Evolutionary conservation across 352 stramenopile species (phyloP), one percentile per base, ranked within the genome.

Genomic region (Pythium insidiosum): DNA sequence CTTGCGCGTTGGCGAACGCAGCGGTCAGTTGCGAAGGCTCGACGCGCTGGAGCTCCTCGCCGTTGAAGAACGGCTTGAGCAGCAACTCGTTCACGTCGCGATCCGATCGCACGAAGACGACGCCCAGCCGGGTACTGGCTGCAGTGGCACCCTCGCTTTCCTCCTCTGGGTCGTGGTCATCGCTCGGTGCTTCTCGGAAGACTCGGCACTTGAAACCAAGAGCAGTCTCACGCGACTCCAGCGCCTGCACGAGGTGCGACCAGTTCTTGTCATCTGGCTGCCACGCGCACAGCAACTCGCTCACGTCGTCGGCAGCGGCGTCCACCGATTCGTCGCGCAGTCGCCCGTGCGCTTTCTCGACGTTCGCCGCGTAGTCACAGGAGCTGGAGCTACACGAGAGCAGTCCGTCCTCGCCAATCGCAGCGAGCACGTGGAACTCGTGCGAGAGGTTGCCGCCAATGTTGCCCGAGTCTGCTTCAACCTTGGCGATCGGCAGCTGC

Each of bases 401-500:
- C 48, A 95, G 63, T 1, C 66, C 70, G 43, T 95, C 84, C 63
- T 95, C 84, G 7, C 84, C 84, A 23, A 94, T 62, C 19, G 72
- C 65, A 5, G 81, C 74, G 5, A 94, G 55, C 39, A 95, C 80
- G 46, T 95, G 83, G 54, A 95, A 95, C 44, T 95, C 84, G 47
- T 95, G 84, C 33, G 84, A 93, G 22, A 92, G 46, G 52, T 85
- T 93, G 20, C 84, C 84, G 19, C 84, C 84, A 63, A 95, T 95
- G 50, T 69, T 84, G 30, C 84, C 84, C 9, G 79, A 88, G 48
- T 95, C 84, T 6, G 84, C 83, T 37, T 90, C 71, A 33, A 95
- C 84, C 24, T 88, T 68, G 40, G 69, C 84, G 12, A 92, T 73
- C 16, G 67, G 66, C 18, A 95, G 47, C 36, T 73, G 63, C 13